A percentile compares a stretch with the other conserved stretches of the same genome.
phyloP scores from a whole-genome alignment of 2,329 filamentous ascomycete species.

The Westerdykella aurantiaca region DNA sequence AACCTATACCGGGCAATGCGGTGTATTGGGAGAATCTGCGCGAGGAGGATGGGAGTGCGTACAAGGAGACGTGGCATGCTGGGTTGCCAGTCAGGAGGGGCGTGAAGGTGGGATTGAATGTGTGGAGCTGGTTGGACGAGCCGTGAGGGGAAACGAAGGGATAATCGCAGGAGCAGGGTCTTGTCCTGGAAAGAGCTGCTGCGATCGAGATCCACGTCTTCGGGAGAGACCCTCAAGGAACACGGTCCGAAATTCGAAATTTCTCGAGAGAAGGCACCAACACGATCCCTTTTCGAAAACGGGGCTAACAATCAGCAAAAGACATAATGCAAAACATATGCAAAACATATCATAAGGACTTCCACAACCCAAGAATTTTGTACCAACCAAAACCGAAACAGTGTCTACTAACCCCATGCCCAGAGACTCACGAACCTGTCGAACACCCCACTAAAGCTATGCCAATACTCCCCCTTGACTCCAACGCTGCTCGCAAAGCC shows the following conservation, averaged over 20 bases:
- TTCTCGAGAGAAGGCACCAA: too few relatives aligned
- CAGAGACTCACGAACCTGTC: constrained; percentile 8
- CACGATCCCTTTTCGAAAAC: too few relatives aligned
- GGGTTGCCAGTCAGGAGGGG: constrained; percentile 53
- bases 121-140: constrained; percentile 58
- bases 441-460: constrained; percentile 23
- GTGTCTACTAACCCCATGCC: not conserved
- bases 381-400: too few relatives aligned
- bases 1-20: constrained; percentile 53
- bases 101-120: constrained; percentile 57
- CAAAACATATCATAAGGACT: not conserved
- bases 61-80: constrained; percentile 56
- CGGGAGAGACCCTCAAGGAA: too few relatives aligned
- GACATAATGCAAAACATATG: not conserved
- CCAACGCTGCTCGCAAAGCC: constrained; percentile 22
- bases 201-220: not conserved
- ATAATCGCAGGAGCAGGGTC: not conserved
- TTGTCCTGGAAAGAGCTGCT: not conserved
- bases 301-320: too few relatives aligned
- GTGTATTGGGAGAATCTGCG: constrained; percentile 59
- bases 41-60: constrained; percentile 48
- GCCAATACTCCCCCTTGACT: constrained; percentile 23
- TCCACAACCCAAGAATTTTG: too few relatives aligned
- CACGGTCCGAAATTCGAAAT: too few relatives aligned
- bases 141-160: constrained; percentile 6